Conservation (phyloP, 202 grass and related monocot species). For the Musa balbisiana region DNA sequence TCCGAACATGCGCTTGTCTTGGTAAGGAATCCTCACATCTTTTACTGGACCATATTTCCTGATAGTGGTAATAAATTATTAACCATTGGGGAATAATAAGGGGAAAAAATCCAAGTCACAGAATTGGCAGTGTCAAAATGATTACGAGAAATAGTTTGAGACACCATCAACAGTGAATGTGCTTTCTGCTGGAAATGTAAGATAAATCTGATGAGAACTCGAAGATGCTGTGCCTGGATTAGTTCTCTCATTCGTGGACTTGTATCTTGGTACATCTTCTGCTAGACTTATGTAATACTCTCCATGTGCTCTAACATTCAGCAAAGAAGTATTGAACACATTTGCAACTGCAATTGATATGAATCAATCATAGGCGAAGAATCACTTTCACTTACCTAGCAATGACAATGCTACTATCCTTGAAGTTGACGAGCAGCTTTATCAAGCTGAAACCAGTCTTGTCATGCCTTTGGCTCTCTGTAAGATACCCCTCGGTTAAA, state of each 20-base stretch:
- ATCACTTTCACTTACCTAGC: conserved; percentile 25
- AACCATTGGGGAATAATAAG: background rate
- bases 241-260: conserved; percentile 24
- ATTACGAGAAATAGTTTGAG: conserved; percentile 50
- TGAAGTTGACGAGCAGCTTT: conserved; percentile 34
- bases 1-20: conserved; percentile 36
- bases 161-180: conserved; percentile 35
- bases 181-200: conserved; percentile 40
- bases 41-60: conserved; percentile 42
- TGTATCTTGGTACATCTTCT: conserved; percentile 29
- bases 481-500: conserved; percentile 19
- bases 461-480: conserved; percentile 35
- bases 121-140: no score
- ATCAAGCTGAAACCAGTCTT: conserved; percentile 32
- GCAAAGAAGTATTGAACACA: background rate
- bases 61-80: background rate
- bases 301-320: conserved; percentile 28
- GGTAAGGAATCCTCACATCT: conserved; percentile 30
- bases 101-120: no score
- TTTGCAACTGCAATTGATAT: no score
- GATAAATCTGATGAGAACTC: conserved; percentile 42
- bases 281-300: conserved; percentile 23
- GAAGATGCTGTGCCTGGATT: conserved; percentile 12
- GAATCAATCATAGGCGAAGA: no score
- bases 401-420: conserved; percentile 23